Evolutionary conservation across 2,329 filamentous ascomycete species (phyloP).

Genomic region (Dryadomyces quercivorus): DNA sequence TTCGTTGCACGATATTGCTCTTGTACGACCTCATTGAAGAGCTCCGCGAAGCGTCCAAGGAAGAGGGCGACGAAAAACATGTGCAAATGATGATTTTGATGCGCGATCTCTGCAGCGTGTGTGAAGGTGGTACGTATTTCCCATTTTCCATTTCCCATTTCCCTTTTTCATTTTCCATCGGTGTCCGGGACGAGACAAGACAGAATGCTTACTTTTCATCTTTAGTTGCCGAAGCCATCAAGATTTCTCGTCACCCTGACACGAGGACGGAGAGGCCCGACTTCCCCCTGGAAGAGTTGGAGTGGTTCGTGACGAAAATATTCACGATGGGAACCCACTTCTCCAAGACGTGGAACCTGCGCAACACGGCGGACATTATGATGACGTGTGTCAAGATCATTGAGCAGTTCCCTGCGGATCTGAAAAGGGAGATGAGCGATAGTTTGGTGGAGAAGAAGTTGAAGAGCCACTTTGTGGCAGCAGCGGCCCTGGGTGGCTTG

Average conservation of each 20-base stretch:
- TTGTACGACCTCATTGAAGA: conserved; percentile 29
- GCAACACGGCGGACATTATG: conserved; percentile 43
- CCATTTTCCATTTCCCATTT: too few relatives aligned
- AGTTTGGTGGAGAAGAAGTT: conserved; percentile 46
- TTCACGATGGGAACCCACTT: conserved; percentile 47
- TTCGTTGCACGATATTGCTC: conserved; percentile 47
- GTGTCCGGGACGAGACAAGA: too few relatives aligned
- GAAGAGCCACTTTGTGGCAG: conserved; percentile 59
- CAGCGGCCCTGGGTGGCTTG: conserved; percentile 36
- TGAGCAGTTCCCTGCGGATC: conserved; percentile 34
- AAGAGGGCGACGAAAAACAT: neutral
- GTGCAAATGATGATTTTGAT: neutral
- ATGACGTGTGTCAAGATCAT: conserved; percentile 38
- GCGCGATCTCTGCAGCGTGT: conserved; percentile 20
- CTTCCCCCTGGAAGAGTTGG: neutral
- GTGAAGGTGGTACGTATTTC: conserved; percentile 29
- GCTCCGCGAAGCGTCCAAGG: neutral
- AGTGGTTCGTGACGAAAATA: conserved; percentile 20
- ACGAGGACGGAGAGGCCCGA: conserved; percentile 21
- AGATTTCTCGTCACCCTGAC: conserved; percentile 26
- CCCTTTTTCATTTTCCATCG: too few relatives aligned
- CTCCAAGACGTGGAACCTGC: too few relatives aligned
- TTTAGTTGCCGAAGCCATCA: conserved; percentile 20
- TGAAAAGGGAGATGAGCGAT: conserved; percentile 22
- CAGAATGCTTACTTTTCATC: neutral